Conservation (phyloP, 805 yeast genomes). For the Suhomyces kilbournensis region DNA sequence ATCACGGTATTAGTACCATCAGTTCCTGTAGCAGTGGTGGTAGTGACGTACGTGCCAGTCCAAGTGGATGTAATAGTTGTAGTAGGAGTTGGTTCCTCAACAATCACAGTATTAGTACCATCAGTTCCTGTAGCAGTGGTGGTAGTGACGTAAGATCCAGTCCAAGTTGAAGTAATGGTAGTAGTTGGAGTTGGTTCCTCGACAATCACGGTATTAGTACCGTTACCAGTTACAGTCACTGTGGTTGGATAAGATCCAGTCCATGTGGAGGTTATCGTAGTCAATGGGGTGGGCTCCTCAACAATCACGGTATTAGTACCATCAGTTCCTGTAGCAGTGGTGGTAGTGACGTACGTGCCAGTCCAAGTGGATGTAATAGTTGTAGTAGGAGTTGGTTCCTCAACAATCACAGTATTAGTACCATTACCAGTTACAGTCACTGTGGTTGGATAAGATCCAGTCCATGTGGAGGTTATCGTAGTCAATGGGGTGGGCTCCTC, state of each 20-base stretch:
- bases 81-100: slow-evolving; percentile 13
- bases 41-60: slow-evolving; percentile 8
- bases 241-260: neutral
- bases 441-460: slow-evolving; percentile 5
- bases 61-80: slow-evolving; percentile 7
- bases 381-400: slow-evolving; percentile 12
- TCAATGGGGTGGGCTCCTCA: slow-evolving; percentile 14
- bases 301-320: slow-evolving; percentile 12
- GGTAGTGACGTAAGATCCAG: slow-evolving; percentile 18
- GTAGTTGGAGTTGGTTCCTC: neutral
- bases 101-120: slow-evolving; percentile 12
- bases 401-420: slow-evolving; percentile 12
- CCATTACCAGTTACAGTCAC: slow-evolving; percentile 5
- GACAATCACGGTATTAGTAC: neutral
- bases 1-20: slow-evolving; percentile 1
- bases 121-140: slow-evolving; percentile 14
- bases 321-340: slow-evolving; percentile 6
- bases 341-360: slow-evolving; percentile 3
- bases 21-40: slow-evolving; percentile 7
- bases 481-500: slow-evolving; percentile 12
- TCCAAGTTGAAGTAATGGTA: slow-evolving; percentile 10
- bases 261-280: slow-evolving; percentile 11
- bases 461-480: slow-evolving; percentile 7
- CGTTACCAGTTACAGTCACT: slow-evolving; percentile 8
- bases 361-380: slow-evolving; percentile 12